Evolutionary conservation across 2,329 filamentous ascomycete species (phyloP).

Genomic region (Aspergillus sp.): DNA sequence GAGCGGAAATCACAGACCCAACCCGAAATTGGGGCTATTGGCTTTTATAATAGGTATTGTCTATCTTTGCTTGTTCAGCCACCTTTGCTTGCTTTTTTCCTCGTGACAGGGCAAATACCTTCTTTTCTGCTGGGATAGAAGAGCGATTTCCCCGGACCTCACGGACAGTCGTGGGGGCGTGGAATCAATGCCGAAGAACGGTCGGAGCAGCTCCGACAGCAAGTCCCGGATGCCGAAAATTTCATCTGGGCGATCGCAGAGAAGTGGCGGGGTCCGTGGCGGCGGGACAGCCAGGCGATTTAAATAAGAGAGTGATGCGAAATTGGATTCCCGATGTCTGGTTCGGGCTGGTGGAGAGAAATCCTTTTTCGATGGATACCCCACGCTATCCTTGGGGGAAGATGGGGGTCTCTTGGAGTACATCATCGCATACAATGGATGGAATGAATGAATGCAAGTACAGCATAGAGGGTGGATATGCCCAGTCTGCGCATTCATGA

Average conservation of each 20-base stretch:
- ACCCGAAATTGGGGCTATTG: too few relatives aligned
- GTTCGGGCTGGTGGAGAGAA: not conserved
- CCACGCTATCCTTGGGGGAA: conserved; percentile 8
- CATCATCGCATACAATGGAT: too few relatives aligned
- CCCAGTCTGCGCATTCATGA: too few relatives aligned
- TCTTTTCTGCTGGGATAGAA: too few relatives aligned
- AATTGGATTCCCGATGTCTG: not conserved
- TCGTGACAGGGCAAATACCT: not conserved
- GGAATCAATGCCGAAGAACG: conserved; percentile 6
- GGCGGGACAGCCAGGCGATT: not conserved
- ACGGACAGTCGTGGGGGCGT: not conserved
- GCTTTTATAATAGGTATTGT: not conserved
- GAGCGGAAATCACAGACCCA: not conserved
- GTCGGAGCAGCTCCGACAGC: conserved; percentile 14
- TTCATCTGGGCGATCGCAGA: not conserved
- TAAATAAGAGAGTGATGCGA: not conserved
- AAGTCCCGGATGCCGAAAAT: not conserved
- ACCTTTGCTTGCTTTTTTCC: not conserved
- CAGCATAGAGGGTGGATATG: too few relatives aligned
- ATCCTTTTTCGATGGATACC: not conserved
- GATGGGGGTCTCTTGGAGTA: conserved; percentile 4
- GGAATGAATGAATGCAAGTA: too few relatives aligned
- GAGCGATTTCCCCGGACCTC: too few relatives aligned
- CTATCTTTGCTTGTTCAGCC: not conserved
- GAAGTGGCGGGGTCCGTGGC: not conserved